Base-by-base conservation (phyloP, 1,139 yeast genomes). In the Citeromyces hawaiiensis region DNA sequence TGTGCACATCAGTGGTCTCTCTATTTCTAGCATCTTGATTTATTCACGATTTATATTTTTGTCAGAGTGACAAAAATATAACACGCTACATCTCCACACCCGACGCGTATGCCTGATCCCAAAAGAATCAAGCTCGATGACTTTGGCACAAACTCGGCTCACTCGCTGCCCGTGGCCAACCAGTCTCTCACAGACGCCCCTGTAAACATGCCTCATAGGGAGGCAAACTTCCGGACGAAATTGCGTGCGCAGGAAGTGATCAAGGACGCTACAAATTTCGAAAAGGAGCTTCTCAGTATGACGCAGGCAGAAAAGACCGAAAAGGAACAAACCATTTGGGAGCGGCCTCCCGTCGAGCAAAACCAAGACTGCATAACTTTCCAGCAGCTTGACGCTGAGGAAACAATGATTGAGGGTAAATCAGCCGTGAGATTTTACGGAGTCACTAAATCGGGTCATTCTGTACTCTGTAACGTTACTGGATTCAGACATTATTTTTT, bases 321-420 rank as follows among this genome's bases (percentile, higher is more conserved):
- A 42, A 86, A 79, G 51, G 52, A 52, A 29, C 80, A 88, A 87
- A 60, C 72, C 14, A 70, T 91, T 36, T 85, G 76, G 0, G 54
- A 72, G 14, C 68, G 83, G 2, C 47, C 50, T 0, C 64, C 63
- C 30, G 75, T 77, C 47, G 63, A 71, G 44, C 68, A 81, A 0
- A 45, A 52, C 0, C 54, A 58, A 1, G 51, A 59, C 18, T 86
- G 82, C 48, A 68, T 87, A 15, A 64, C 70, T 1, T 91, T 93
- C 56, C 98, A 91, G 57, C 98, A 91, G 53, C 66, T 93, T 49
- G 98, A 93, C 58, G 96, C 94, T 1, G 98, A 91, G 53, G 98
- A 91, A 52, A 72, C 82, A 5, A 55, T 59, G 21, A 60, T 71
- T 10, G 69, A 73, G 10, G 77, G 79, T 6, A 68, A 73, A 19